Evolutionary conservation across 176 grass and related monocot species (phyloP).

Genomic region (Cymbopogon citratus): DNA sequence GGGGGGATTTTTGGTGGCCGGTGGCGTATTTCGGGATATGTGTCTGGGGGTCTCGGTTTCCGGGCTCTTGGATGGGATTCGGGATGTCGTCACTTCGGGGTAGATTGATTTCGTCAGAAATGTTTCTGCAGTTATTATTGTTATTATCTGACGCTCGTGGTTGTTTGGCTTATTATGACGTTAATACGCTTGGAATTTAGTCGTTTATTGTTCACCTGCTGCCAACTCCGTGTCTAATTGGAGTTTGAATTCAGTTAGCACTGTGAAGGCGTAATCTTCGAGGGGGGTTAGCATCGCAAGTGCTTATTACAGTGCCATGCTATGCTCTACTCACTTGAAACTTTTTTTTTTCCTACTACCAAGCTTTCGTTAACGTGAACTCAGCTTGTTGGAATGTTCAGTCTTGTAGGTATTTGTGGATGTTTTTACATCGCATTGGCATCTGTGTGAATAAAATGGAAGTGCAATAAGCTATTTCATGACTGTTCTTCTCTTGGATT

Average conservation of each 20-base stretch:
- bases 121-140: neutral
- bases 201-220: neutral
- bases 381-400: neutral
- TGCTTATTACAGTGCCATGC: neutral
- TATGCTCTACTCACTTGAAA: neutral
- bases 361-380: neutral
- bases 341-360: neutral
- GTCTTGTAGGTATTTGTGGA: neutral
- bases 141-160: too few species aligned
- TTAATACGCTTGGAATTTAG: neutral
- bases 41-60: neutral
- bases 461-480: neutral
- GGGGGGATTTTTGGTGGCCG: neutral
- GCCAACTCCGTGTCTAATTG: neutral
- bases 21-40: neutral
- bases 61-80: neutral
- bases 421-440: neutral
- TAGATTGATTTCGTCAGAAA: conserved; percentile 17
- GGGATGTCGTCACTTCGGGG: neutral
- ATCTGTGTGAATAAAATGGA: neutral
- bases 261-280: neutral
- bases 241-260: neutral
- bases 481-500: neutral
- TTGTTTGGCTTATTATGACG: too few species aligned
- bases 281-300: neutral